Evolutionary conservation across 2,329 filamentous ascomycete genomes (phyloP), one percentile per base, ranked within the genome.

Genomic region (Ascochyta koolunga): DNA sequence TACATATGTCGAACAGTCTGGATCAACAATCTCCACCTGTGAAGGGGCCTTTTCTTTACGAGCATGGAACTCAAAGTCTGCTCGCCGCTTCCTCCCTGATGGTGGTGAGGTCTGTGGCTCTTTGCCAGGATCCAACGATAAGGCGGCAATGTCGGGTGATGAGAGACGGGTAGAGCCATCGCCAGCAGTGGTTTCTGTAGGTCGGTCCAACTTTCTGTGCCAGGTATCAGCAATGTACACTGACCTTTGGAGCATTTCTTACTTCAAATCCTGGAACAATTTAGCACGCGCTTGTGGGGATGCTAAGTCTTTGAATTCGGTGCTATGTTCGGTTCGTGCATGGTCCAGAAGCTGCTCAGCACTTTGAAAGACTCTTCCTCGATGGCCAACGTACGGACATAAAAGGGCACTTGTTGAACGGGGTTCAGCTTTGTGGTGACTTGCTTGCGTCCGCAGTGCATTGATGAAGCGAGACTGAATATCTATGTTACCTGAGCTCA

Each of bases 381-480:
- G 49, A 21, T 69, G 65, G 5, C 47, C 50, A 22, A 65, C 65
- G 39, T 67, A 74, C 1, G 73, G 72, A 55, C 72, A 76, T 1
- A 61, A 45, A 5, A 72, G 43, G 19, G 60, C 46, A 16, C 62
- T 59, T 9, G 60, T 52, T 8, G 50, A 42, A 18, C 56, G 48
- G n/a, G 46, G 45, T 5, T 67, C 66, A 49, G 62, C 58, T 41
- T 65, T 68, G 22, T 41, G 29, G 15, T 37, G 35, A 21, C 50
- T 46, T 19, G 59, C 56, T 60, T 74, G 71, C 0, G 59, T 69
- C 25, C 62, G 55, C 19, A 74, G 50, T 1, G 64, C 64, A 18
- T 61, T 58, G 9, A 68, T 60, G 21, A 61, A 74, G 19, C 61
- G 61, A 5, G 66, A 59, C 5, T 67, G 65, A n/a, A 65, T 35